A percentile compares a stretch with the other conserved stretches of the same genome.
phyloP scores from a whole-genome alignment of 2,329 filamentous ascomycete genomes.

The Pseudocercospora cruenta region DNA sequence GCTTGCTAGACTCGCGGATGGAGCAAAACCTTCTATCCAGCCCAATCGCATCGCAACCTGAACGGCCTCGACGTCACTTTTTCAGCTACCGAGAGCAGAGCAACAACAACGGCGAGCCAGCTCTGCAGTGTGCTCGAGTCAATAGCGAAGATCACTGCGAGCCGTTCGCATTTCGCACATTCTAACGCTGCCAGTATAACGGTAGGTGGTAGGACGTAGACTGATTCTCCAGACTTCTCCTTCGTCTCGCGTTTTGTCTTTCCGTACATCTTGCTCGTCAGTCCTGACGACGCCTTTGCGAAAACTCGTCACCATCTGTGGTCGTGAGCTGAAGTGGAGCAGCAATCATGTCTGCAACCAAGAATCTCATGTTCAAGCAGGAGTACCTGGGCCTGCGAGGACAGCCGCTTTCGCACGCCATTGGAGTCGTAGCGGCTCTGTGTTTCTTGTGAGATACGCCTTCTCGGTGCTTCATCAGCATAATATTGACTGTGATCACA shows the following conservation, averaged over 20 bases:
- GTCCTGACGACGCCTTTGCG: not conserved
- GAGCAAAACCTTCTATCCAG: not conserved
- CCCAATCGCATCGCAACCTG: not conserved
- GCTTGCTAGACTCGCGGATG: not conserved
- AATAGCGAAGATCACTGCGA: constrained; percentile 3
- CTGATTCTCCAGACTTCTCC: not conserved
- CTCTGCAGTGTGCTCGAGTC: not conserved
- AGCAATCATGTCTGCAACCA: not conserved
- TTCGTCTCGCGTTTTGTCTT: not conserved
- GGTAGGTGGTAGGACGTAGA: not conserved
- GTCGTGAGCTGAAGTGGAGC: not conserved
- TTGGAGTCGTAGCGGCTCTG: constrained; percentile 23
- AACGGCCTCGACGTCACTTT: constrained; percentile 5
- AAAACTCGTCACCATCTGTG: not conserved
- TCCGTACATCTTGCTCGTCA: not conserved
- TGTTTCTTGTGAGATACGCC: constrained; percentile 17
- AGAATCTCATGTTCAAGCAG: constrained; percentile 16
- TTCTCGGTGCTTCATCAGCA: not conserved
- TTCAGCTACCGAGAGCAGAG: not conserved
- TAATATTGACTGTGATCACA: not conserved
- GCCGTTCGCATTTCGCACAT: not conserved
- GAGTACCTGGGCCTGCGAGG: constrained; percentile 26
- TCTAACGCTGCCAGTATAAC: not conserved
- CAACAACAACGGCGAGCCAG: not conserved
- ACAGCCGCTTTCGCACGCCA: constrained; percentile 22